These are phyloP conservation scores for Pseudozyma hubeiensis DNA, from an alignment of 1,284 basidiomycete species.

Conservation along the genomic window DNA sequence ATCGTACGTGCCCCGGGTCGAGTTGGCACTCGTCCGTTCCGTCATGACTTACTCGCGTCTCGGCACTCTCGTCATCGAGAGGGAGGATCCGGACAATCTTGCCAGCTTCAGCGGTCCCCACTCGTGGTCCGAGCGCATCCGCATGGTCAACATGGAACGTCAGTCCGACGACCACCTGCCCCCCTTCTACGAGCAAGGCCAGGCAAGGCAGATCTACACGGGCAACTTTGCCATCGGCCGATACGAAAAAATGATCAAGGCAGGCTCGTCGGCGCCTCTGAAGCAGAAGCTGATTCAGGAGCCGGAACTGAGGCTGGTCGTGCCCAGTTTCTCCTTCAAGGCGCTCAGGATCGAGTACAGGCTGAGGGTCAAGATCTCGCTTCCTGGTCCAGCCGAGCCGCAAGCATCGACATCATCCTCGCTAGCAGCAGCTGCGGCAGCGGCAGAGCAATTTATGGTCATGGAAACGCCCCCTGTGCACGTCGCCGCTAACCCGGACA, in stretches of 20 bases:
- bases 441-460: slow-evolving; percentile 10
- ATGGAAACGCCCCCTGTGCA: slow-evolving; percentile 49
- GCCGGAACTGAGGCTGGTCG: slow-evolving; percentile 42
- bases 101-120: slow-evolving; percentile 43
- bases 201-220: slow-evolving; percentile 38
- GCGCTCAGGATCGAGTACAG: slow-evolving; percentile 48
- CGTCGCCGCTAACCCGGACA: slow-evolving; percentile 48
- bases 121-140: slow-evolving; percentile 50
- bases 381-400: slow-evolving; percentile 12
- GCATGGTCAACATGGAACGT: slow-evolving; percentile 45
- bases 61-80: slow-evolving; percentile 47
- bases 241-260: slow-evolving; percentile 50
- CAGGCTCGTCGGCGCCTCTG: slow-evolving; percentile 31
- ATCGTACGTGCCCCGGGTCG: slow-evolving; percentile 31
- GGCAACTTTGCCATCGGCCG: slow-evolving; percentile 49
- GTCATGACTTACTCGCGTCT: slow-evolving; percentile 52
- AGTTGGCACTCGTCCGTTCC: slow-evolving; percentile 43
- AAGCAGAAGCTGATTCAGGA: slow-evolving; percentile 34
- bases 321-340: slow-evolving; percentile 51
- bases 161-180: slow-evolving; percentile 43
- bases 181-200: slow-evolving; percentile 44
- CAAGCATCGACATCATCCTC: slow-evolving; percentile 6
- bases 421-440: neutral
- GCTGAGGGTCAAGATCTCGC: slow-evolving; percentile 35
- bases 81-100: slow-evolving; percentile 47